Evolutionary conservation across 495 filamentous ascomycete species (phyloP), one percentile per base, ranked within the genome.

Genomic region (Neohortaea acidophila): DNA sequence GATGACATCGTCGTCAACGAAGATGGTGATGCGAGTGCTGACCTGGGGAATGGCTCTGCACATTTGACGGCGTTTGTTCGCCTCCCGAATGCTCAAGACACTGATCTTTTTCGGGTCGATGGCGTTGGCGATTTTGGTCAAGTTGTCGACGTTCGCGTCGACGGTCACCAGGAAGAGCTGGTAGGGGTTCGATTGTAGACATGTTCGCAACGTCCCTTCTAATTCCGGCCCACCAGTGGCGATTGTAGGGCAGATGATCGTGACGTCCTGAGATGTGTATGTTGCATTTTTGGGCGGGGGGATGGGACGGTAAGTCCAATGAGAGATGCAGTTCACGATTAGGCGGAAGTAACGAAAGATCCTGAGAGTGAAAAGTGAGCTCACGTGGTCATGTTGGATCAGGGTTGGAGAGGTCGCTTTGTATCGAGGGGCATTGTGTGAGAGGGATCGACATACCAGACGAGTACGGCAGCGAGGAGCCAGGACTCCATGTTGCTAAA

Each of bases 1-100:
- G 45, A 72, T 76, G 36, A 92, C 84, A 54, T 92, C 84, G 59
- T 89, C 84, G 53, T 92, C 84, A 18, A 80, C 80, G 53, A 92
- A 78, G 34, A 92, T 60, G 10, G 77, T 86, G 47, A 89, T 77
- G 10, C 69, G 54, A 0, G 82, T 86, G 33, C 54, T 59, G 21
- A 89, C 79, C 43, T 79, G 69, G 15, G 81, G 81, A 33, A 92
- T 77, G 1, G 81, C 82, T 41, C 72, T 67, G 41, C 77, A 79
- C 59, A 92, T 81, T 58, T 92, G 84, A 21, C 77, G 72, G 12
- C 84, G 73, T 59, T 92, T 91, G 58, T 92, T 89, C 11, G 75
- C 76, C 41, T 59, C 55, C 23, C 43, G 31, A 10, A 60, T 51
- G 44, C 51, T 53, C 19, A 61, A 35, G 29, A 62, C 53, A 15